Base-by-base conservation (phyloP, 805 yeast genomes). In the Hanseniaspora clermontiae region DNA sequence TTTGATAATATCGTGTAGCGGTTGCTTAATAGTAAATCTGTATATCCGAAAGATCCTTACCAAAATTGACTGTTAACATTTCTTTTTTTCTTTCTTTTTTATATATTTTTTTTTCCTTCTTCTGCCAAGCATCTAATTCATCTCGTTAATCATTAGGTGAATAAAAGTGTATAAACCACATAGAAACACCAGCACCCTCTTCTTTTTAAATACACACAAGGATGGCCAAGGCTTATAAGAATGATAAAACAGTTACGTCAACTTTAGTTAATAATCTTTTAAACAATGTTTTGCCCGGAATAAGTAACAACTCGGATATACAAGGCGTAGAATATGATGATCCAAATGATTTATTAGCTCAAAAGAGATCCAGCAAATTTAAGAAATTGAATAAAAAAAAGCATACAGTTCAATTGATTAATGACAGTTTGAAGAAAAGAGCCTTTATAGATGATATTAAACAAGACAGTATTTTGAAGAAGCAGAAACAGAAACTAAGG, bases 321-420 rank as follows among this genome's bases (percentile, higher is more conserved):
- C 48, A 63, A 12, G 73, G 71, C 57, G 74, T 77, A 0, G 67
- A 68, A 19, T 57, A 62, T 10, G 73, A 76, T 0, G 75, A 77
- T n/a, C 74, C 73, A 59, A 70, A 67, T 56, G 67, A 78, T 10
- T 61, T 74, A 32, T 62, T n/a, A 19, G 42, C 39, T 10, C 57
- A 56, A 8, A 55, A 58, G 6, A 49, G 55, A 20, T 55, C 46
- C 6, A 55, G 49, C 14, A 57, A 58, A 37, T 42, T 49, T 31
- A 51, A 51, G 38, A 47, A 45, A 37, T 34, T 39, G 7, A 45
- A 43, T n/a, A 53, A 55, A 5, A 34, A 48, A 24, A 66, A 68
- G 11, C 66, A 73, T 5, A 64, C 68, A 38, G 72, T 74, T 17
- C 75, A 72, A 59, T 58, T 69, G 34, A 71, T 74, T 56, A 73